Conservation (phyloP, 345 rosid genomes). For the Bruguiera gymnorhiza region DNA sequence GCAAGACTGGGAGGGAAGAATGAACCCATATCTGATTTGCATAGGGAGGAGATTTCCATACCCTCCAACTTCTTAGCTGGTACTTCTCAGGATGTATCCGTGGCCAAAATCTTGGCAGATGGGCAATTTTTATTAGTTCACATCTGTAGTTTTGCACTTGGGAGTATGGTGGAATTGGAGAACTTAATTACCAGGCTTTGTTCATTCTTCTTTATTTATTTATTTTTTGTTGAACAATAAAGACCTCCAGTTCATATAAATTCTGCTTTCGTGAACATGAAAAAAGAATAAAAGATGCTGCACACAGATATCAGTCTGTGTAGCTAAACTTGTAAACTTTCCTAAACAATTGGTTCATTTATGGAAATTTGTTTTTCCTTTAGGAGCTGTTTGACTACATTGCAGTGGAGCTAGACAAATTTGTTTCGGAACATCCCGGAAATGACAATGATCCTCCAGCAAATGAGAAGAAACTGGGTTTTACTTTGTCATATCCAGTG, state of each 20-base stretch:
- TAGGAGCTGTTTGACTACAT: conserved; percentile 49
- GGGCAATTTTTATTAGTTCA: too few species aligned
- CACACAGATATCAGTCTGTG: not conserved
- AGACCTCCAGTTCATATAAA: too few species aligned
- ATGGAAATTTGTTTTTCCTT: conserved; percentile 1
- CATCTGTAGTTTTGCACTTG: too few species aligned
- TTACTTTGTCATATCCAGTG: conserved; percentile 41
- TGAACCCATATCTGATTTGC: conserved; percentile 48
- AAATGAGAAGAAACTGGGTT: conserved; percentile 39
- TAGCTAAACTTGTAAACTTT: not conserved
- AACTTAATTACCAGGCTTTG: too few species aligned
- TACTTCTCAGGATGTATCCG: conserved; percentile 37
- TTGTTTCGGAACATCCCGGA: conserved; percentile 32
- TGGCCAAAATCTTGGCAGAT: not conserved
- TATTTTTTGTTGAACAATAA: too few species aligned
- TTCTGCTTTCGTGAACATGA: too few species aligned
- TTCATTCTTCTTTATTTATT: too few species aligned
- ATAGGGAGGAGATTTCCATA: conserved; percentile 45
- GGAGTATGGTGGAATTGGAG: too few species aligned
- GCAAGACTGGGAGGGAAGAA: conserved; percentile 48
- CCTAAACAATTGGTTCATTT: not conserved
- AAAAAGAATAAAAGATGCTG: too few species aligned
- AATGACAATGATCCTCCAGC: conserved; percentile 15
- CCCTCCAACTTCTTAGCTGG: conserved; percentile 34
- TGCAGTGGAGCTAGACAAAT: conserved; percentile 48